A percentile compares a stretch with the other conserved stretches of the same genome.
Evolutionary conservation across 495 filamentous ascomycete genomes (phyloP).

Genomic region (Opeltia flavorubescens): DNA sequence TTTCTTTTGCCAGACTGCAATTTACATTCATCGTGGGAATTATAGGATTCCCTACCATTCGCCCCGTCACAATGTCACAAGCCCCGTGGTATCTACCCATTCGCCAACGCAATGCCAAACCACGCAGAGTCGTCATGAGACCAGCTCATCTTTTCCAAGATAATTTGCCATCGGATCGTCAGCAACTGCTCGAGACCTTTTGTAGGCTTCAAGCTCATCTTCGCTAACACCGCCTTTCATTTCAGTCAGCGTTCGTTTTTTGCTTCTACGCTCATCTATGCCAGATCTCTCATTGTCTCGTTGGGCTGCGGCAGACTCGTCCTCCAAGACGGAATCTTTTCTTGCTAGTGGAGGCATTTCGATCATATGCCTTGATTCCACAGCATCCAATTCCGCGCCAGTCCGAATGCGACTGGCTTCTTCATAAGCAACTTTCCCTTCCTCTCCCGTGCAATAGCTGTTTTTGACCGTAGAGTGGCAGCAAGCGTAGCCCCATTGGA

Average conservation of each 20-base stretch:
- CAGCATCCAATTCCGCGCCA: constrained; percentile 27
- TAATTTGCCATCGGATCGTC: constrained; percentile 81
- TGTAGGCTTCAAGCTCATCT: constrained; percentile 72
- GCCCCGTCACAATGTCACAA: no score
- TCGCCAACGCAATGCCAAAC: constrained; percentile 9
- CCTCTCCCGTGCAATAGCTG: constrained; percentile 90
- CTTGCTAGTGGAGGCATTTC: constrained; percentile 6
- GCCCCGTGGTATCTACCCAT: neutral
- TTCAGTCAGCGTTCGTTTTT: constrained; percentile 61
- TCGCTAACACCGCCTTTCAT: constrained; percentile 64
- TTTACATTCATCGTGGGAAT: no score
- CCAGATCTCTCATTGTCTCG: constrained; percentile 15
- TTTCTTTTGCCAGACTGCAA: no score
- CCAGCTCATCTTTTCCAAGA: constrained; percentile 42
- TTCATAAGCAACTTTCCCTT: constrained; percentile 60
- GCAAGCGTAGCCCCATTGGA: constrained; percentile 95
- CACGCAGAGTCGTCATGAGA: constrained; percentile 12
- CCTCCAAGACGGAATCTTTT: neutral
- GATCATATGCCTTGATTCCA: constrained; percentile 18
- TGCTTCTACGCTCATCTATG: constrained; percentile 24
- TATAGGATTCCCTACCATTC: no score
- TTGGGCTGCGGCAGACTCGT: constrained; percentile 12
- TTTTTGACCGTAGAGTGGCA: constrained; percentile 90
- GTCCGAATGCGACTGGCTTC: constrained; percentile 45
- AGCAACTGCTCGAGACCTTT: constrained; percentile 49